These are phyloP conservation scores for Magnolia kwangsiensis DNA, from an alignment of 164 flowering plant genomes.

Conservation along the genomic window DNA sequence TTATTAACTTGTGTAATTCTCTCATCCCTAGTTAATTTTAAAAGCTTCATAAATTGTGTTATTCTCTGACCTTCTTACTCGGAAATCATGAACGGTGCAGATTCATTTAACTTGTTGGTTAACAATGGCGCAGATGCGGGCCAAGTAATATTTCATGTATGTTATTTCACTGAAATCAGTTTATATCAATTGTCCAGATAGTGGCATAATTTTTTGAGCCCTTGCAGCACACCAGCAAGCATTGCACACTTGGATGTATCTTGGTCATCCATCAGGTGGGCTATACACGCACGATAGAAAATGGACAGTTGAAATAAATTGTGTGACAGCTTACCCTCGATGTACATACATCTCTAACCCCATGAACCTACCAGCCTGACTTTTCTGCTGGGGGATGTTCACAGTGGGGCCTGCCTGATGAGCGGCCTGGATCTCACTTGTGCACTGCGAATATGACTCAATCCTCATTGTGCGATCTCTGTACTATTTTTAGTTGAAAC, in stretches of 20 bases:
- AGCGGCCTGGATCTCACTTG: not conserved
- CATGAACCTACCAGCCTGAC: not conserved
- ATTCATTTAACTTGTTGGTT: slow-evolving; percentile 85
- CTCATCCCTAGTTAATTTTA: too few relatives aligned
- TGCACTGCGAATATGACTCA: not conserved
- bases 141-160: slow-evolving; percentile 87
- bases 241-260: not conserved
- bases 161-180: slow-evolving; percentile 13
- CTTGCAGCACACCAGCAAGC: not conserved
- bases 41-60: not conserved
- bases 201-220: not conserved
- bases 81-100: slow-evolving; percentile 34
- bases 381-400: not conserved
- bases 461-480: not conserved
- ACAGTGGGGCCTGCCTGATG: not conserved
- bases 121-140: slow-evolving; percentile 88
- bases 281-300: not conserved
- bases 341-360: not conserved
- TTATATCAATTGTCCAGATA: not conserved
- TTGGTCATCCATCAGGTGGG: not conserved
- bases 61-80: not conserved
- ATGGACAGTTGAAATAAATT: not conserved
- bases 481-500: not conserved
- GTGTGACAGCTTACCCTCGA: not conserved
- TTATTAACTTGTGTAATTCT: too few relatives aligned